Evolutionary conservation across 306 rosid genomes (phyloP).

Genomic region (Spatholobus suberectus): DNA sequence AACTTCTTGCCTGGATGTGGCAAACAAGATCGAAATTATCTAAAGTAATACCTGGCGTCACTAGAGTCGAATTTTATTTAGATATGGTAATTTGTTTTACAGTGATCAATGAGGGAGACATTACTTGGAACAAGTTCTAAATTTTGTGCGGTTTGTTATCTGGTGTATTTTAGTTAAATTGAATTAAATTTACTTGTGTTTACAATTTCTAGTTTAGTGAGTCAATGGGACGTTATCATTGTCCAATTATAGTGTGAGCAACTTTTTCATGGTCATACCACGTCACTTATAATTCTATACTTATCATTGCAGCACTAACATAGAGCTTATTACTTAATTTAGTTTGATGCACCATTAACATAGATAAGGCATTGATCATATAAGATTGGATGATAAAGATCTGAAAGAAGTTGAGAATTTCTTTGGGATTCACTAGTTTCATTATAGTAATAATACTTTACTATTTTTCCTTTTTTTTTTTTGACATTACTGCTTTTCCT

Average conservation of each 20-base stretch:
- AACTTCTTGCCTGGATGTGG: constrained; percentile 92
- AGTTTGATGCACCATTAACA: neutral
- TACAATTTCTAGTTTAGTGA: constrained; percentile 25
- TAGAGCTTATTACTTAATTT: too few species aligned
- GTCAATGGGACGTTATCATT: neutral
- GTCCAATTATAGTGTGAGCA: neutral
- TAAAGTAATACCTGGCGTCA: constrained; percentile 41
- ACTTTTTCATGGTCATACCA: neutral
- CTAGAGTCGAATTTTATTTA: constrained; percentile 5
- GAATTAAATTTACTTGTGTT: constrained; percentile 8
- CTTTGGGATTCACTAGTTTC: neutral
- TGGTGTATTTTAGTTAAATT: constrained; percentile 32
- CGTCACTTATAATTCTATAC: neutral
- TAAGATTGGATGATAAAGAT: neutral
- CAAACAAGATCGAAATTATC: constrained; percentile 91
- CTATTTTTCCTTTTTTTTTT: too few species aligned
- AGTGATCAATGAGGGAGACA: constrained; percentile 15
- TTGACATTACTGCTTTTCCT: too few species aligned
- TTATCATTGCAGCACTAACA: too few species aligned
- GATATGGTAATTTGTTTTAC: constrained; percentile 38
- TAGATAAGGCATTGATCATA: neutral
- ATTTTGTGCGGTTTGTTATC: constrained; percentile 28
- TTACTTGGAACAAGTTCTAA: constrained; percentile 27
- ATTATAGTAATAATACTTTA: too few species aligned
- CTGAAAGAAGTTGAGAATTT: neutral